Percentiles rank a stretch among this genome's conserved stretches.
Evolutionary conservation across 768 basidiomycete genomes (phyloP).

Genomic region (Suillus brevipes): DNA sequence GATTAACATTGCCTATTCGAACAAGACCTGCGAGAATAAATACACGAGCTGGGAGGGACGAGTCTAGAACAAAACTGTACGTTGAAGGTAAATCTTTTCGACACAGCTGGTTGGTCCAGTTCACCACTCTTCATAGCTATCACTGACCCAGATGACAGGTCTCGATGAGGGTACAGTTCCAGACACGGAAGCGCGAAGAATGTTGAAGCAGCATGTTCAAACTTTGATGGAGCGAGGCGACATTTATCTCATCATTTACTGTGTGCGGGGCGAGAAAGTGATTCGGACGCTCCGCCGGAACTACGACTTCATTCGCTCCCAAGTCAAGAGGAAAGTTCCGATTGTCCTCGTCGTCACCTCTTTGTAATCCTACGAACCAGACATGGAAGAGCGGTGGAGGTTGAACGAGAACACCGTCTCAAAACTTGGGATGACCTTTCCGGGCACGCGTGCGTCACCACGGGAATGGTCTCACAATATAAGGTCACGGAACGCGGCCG

Average conservation of each 20-base stretch:
- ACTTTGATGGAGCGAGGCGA: conserved; percentile 26
- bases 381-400: conserved; percentile 42
- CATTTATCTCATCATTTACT: conserved; percentile 33
- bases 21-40: no score
- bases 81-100: background rate
- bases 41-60: no score
- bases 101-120: background rate
- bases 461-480: conserved; percentile 4
- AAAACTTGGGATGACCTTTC: conserved; percentile 16
- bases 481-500: background rate
- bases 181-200: conserved; percentile 26
- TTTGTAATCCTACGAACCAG: conserved; percentile 31
- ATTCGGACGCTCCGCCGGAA: conserved; percentile 27
- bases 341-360: conserved; percentile 37
- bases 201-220: conserved; percentile 32
- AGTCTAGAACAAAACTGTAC: no score
- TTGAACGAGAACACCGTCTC: conserved; percentile 32
- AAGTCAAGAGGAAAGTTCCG: conserved; percentile 33
- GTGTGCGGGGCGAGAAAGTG: conserved; percentile 30
- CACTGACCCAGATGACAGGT: background rate
- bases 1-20: no score
- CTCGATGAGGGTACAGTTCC: conserved; percentile 24
- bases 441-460: background rate
- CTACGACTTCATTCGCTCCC: conserved; percentile 32
- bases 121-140: background rate